A percentile compares a stretch with the other conserved stretches of the same genome.
Evolutionary conservation across 2,329 filamentous ascomycete genomes (phyloP).

Genomic region (Hypoxylon sp.): DNA sequence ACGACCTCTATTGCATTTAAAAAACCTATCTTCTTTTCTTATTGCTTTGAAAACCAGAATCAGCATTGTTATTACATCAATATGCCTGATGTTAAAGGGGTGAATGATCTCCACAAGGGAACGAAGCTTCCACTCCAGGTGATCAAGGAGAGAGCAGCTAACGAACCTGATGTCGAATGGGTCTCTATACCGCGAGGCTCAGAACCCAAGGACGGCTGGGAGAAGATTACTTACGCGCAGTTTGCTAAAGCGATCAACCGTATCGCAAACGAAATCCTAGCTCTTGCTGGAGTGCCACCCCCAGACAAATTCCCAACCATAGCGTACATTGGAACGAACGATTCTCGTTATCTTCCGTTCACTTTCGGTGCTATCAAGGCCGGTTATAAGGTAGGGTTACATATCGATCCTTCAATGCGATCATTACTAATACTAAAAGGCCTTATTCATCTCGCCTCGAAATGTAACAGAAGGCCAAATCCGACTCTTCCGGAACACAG

Average conservation of each 20-base stretch:
- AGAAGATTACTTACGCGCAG: slow-evolving; percentile 53
- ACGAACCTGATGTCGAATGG: slow-evolving; percentile 53
- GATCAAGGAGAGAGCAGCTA: slow-evolving; percentile 55
- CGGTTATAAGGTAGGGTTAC: slow-evolving; percentile 51
- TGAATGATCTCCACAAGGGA: slow-evolving; percentile 6
- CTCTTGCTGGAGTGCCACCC: slow-evolving; percentile 14
- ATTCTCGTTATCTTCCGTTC: slow-evolving; percentile 50
- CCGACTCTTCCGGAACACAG: slow-evolving; percentile 59
- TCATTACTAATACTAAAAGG: slow-evolving; percentile 43
- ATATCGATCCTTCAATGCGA: background rate
- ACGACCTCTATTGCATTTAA: slow-evolving; percentile 5
- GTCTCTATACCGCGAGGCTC: slow-evolving; percentile 53
- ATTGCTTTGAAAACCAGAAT: background rate
- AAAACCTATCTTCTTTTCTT: background rate
- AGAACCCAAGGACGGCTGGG: slow-evolving; percentile 58
- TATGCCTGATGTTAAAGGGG: slow-evolving; percentile 1
- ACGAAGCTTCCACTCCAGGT: slow-evolving; percentile 55
- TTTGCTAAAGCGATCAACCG: slow-evolving; percentile 58
- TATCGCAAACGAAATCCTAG: slow-evolving; percentile 53
- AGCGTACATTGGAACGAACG: slow-evolving; percentile 60
- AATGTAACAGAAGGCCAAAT: slow-evolving; percentile 62
- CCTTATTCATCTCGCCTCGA: slow-evolving; percentile 61
- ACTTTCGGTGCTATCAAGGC: slow-evolving; percentile 48
- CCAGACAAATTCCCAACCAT: slow-evolving; percentile 54
- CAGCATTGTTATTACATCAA: background rate